Percentiles rank a stretch among this genome's conserved stretches.
Evolutionary conservation across 2,329 filamentous ascomycete genomes (phyloP).

Genomic region (Fusarium albidum): DNA sequence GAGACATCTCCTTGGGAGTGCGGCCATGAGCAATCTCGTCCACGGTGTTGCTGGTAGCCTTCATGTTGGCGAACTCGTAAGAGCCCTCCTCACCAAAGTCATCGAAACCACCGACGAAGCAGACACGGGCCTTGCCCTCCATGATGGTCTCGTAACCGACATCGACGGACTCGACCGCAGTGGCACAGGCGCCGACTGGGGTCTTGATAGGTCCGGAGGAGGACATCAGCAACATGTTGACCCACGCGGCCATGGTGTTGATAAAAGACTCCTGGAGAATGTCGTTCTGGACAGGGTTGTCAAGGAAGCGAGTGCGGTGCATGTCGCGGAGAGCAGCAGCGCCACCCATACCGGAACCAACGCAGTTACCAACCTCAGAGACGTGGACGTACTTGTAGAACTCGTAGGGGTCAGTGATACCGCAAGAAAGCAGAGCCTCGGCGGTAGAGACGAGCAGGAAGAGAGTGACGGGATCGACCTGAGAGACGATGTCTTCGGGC

Average conservation of each 20-base stretch:
- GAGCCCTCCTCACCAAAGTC: slow-evolving; percentile 99
- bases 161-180: slow-evolving; percentile 95
- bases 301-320: slow-evolving; percentile 97
- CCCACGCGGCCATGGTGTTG: slow-evolving; percentile 99
- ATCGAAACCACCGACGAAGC: slow-evolving; percentile 98
- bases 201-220: slow-evolving; percentile 99
- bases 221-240: slow-evolving; percentile 98
- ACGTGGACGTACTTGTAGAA: slow-evolving; percentile 99
- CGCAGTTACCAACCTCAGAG: slow-evolving; percentile 96
- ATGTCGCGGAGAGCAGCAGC: slow-evolving; percentile 91
- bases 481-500: slow-evolving; percentile 95
- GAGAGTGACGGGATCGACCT: slow-evolving; percentile 95
- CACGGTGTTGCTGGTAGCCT: slow-evolving; percentile 96
- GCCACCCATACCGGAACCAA: slow-evolving; percentile 98
- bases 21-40: slow-evolving; percentile 96
- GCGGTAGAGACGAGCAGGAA: slow-evolving; percentile 94
- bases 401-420: slow-evolving; percentile 98
- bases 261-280: slow-evolving; percentile 99
- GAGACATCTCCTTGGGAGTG: slow-evolving; percentile 96
- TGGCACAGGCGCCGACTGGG: slow-evolving; percentile 96
- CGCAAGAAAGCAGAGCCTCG: slow-evolving; percentile 87
- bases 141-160: slow-evolving; percentile 99
- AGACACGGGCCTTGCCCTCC: slow-evolving; percentile 96
- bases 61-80: slow-evolving; percentile 99
- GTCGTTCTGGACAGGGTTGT: slow-evolving; percentile 98